These are phyloP conservation scores for Fraxinus angustifolia DNA, from an alignment of 305 asterid species.

Conservation along the genomic window DNA sequence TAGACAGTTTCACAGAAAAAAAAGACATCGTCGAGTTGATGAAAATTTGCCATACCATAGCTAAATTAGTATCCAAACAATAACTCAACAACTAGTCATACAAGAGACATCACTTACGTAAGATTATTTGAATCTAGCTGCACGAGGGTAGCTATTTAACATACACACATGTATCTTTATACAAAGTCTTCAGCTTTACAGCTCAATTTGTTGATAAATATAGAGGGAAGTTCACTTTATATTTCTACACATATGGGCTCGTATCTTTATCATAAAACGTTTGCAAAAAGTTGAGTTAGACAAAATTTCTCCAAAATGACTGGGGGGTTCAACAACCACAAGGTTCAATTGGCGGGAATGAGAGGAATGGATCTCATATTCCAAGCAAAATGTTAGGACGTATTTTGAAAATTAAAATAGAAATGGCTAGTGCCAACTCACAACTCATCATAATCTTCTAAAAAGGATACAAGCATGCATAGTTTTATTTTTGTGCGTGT, in stretches of 20 bases:
- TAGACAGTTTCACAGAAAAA: not conserved
- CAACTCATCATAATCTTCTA: not conserved
- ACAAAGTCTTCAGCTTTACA: not conserved
- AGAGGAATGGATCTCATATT: not conserved
- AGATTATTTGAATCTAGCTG: not conserved
- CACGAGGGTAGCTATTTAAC: not conserved
- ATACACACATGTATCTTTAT: not conserved
- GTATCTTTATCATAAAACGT: not conserved
- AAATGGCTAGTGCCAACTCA: not conserved
- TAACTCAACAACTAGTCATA: not conserved
- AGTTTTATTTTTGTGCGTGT: not conserved
- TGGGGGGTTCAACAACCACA: not conserved
- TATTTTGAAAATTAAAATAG: not conserved
- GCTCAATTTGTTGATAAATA: not conserved
- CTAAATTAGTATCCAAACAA: not conserved
- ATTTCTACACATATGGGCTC: not conserved
- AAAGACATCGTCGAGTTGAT: not conserved
- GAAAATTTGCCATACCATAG: not conserved
- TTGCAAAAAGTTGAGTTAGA: not conserved
- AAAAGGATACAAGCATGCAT: not conserved
- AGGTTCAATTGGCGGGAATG: not conserved
- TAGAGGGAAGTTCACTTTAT: not conserved
- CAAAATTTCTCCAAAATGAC: not conserved
- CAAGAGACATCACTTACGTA: not conserved
- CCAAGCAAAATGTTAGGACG: not conserved